A percentile compares a stretch with the other conserved stretches of the same genome.
These are phyloP conservation scores for Eutrema japonicum DNA, from an alignment of 345 rosid species.

Conservation along the genomic window DNA sequence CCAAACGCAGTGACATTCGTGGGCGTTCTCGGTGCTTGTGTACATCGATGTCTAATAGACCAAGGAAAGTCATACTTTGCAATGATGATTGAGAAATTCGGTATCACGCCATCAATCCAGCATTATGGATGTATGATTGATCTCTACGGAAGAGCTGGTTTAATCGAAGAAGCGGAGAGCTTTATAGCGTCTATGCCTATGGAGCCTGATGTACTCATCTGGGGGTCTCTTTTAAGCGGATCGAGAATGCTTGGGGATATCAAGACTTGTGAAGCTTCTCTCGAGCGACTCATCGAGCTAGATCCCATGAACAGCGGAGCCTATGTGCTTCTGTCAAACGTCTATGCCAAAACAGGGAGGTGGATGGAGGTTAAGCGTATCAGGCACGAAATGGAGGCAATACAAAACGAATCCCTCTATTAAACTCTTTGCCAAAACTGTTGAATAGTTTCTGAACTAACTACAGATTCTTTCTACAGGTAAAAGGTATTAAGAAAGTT, in stretches of 20 bases:
- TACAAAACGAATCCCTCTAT: neutral
- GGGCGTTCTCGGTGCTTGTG: constrained; percentile 63
- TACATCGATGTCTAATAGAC: constrained; percentile 51
- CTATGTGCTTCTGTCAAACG: constrained; percentile 53
- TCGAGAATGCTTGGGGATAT: constrained; percentile 52
- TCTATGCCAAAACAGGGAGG: constrained; percentile 50
- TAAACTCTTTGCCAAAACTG: constrained; percentile 4
- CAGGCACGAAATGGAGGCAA: constrained; percentile 52
- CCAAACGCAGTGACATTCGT: constrained; percentile 64
- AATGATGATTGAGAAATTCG: constrained; percentile 48
- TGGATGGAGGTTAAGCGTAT: constrained; percentile 51
- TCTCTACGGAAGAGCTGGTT: constrained; percentile 58
- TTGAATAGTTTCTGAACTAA: constrained; percentile 1
- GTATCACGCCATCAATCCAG: constrained; percentile 48
- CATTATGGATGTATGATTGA: constrained; percentile 63
- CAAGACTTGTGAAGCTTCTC: constrained; percentile 48
- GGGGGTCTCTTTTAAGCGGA: constrained; percentile 60
- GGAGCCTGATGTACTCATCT: constrained; percentile 56
- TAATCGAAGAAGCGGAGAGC: constrained; percentile 48
- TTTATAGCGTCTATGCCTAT: constrained; percentile 51
- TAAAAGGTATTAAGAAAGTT: constrained; percentile 50
- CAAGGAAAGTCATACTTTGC: constrained; percentile 48
- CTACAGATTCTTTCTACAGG: constrained; percentile 23
- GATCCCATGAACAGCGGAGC: constrained; percentile 52
- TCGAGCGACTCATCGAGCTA: constrained; percentile 46